Percentiles rank a stretch among this genome's conserved stretches.
Evolutionary conservation across 2,329 filamentous ascomycete species (phyloP).

Genomic region (Hypomyces perniciosus): DNA sequence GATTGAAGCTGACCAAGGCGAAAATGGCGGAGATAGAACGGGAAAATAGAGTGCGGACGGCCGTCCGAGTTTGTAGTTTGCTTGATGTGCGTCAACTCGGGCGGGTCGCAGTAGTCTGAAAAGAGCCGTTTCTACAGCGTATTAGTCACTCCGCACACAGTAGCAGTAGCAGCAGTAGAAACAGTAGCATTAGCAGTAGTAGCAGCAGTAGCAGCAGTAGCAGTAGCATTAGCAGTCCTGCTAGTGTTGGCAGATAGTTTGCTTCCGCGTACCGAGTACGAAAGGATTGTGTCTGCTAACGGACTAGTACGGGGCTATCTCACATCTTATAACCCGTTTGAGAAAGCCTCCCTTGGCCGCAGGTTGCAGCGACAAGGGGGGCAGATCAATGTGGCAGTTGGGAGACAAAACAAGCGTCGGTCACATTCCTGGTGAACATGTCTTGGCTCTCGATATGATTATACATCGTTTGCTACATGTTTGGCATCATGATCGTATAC

Average conservation of each 20-base stretch:
- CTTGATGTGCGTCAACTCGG: neutral
- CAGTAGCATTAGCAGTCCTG: neutral
- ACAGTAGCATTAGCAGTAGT: neutral
- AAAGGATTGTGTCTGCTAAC: too few species aligned
- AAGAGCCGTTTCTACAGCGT: too few species aligned
- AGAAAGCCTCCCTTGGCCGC: constrained; percentile 1
- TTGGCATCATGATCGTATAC: too few species aligned
- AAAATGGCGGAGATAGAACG: neutral
- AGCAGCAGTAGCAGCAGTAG: constrained; percentile 3
- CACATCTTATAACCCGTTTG: constrained; percentile 13
- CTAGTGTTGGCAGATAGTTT: neutral
- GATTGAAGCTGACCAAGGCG: neutral
- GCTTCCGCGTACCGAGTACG: too few species aligned
- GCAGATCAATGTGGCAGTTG: too few species aligned
- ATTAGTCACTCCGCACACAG: neutral
- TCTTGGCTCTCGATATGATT: too few species aligned
- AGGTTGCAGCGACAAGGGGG: too few species aligned
- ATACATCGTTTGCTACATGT: too few species aligned
- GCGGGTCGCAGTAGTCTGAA: neutral
- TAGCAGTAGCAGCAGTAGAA: neutral
- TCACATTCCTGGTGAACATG: too few species aligned
- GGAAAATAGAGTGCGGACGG: too few species aligned
- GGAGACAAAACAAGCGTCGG: too few species aligned
- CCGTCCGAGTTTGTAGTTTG: neutral
- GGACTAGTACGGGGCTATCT: neutral